These are phyloP conservation scores for Yamadazyma dendronema DNA, from an alignment of 1,139 yeast genomes.

Conservation along the genomic window DNA sequence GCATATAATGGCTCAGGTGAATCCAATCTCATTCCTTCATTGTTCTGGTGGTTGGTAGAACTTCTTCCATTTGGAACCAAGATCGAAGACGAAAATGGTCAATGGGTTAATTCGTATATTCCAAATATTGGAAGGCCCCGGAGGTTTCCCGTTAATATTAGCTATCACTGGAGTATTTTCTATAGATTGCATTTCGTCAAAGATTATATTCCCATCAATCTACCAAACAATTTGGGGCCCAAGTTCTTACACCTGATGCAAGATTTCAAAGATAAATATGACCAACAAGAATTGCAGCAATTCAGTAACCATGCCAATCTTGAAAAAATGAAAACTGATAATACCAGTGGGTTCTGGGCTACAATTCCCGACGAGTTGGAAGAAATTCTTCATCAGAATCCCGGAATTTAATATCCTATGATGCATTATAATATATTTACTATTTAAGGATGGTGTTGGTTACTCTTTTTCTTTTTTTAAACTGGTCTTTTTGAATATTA, in stretches of 20 bases:
- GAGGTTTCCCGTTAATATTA: slow-evolving; percentile 44
- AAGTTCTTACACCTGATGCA: slow-evolving; percentile 21
- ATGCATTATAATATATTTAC: slow-evolving; percentile 8
- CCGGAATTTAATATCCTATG: not conserved
- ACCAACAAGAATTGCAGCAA: slow-evolving; percentile 9
- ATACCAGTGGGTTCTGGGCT: slow-evolving; percentile 30
- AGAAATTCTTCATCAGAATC: slow-evolving; percentile 8
- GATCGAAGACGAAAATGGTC: slow-evolving; percentile 41
- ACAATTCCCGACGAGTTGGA: slow-evolving; percentile 43
- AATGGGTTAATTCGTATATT: slow-evolving; percentile 44
- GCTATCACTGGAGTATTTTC: slow-evolving; percentile 61
- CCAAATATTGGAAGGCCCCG: slow-evolving; percentile 58
- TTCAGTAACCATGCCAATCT: slow-evolving; percentile 15
- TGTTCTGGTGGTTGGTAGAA: slow-evolving; percentile 64
- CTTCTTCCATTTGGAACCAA: slow-evolving; percentile 53
- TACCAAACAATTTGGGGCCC: slow-evolving; percentile 26
- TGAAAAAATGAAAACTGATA: slow-evolving; percentile 21
- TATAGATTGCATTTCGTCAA: slow-evolving; percentile 49
- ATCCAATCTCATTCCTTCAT: slow-evolving; percentile 14
- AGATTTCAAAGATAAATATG: slow-evolving; percentile 11
- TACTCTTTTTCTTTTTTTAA: not conserved
- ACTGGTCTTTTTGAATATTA: not conserved
- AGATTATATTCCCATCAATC: slow-evolving; percentile 45
- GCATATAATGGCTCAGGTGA: slow-evolving; percentile 30
- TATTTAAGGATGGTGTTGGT: slow-evolving; percentile 3